phyloP scores from a whole-genome alignment of 805 yeast species.

The Monosporozyma servazzii region DNA sequence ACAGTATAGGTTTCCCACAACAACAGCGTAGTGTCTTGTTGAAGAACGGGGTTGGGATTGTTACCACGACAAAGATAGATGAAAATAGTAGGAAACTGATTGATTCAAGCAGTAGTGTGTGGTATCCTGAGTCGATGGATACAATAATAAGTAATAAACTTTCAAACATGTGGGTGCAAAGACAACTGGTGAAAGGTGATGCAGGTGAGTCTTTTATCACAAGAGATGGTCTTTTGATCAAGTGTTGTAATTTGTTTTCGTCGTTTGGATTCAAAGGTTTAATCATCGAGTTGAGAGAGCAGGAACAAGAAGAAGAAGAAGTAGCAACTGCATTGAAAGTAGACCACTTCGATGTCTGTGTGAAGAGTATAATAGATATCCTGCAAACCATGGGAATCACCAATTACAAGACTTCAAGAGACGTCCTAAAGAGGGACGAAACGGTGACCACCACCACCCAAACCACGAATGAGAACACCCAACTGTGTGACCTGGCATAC shows the following conservation, averaged over 20 bases:
- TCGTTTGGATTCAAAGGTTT: slow-evolving; percentile 29
- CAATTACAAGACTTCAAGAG: slow-evolving; percentile 17
- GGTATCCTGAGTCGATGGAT: slow-evolving; percentile 22
- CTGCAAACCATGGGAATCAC: slow-evolving; percentile 14
- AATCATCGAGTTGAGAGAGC: slow-evolving; percentile 17
- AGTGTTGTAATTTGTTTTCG: slow-evolving; percentile 26
- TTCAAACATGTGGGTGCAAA: slow-evolving; percentile 27
- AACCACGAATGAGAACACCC: background rate
- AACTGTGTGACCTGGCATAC: slow-evolving; percentile 21
- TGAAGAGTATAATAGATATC: slow-evolving; percentile 11
- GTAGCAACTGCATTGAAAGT: slow-evolving; percentile 1
- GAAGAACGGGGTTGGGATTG: slow-evolving; percentile 19
- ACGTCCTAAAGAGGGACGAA: slow-evolving; percentile 9
- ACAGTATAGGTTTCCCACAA: slow-evolving; percentile 22
- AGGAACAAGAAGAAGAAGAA: slow-evolving; percentile 1
- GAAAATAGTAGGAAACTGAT: slow-evolving; percentile 11
- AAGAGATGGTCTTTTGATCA: slow-evolving; percentile 10
- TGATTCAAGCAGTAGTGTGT: slow-evolving; percentile 18
- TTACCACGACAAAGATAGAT: slow-evolving; percentile 16
- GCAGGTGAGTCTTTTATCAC: slow-evolving; percentile 26
- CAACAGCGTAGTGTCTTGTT: slow-evolving; percentile 19
- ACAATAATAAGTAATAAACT: slow-evolving; percentile 17
- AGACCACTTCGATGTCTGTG: slow-evolving; percentile 12
- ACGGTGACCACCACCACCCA: background rate
- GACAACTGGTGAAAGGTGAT: slow-evolving; percentile 28